Percentiles rank a stretch among this genome's conserved stretches.
These are phyloP conservation scores for Sugiyamaella mastotermitis DNA, from an alignment of 805 yeast genomes.

Conservation along the genomic window DNA sequence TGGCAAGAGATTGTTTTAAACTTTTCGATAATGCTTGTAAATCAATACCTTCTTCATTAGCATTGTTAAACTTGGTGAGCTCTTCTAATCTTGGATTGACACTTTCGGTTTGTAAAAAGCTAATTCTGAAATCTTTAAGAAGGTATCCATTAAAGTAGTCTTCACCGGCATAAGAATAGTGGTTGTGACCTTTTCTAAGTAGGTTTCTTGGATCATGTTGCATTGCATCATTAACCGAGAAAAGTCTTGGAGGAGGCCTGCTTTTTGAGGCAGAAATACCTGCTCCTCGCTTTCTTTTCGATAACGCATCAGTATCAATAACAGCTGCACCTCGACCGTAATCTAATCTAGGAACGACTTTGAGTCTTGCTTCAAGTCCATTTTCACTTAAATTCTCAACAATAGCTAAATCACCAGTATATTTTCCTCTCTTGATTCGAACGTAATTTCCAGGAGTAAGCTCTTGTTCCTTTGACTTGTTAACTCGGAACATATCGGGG, in stretches of 20 bases:
- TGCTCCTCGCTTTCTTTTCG: slow-evolving; percentile 44
- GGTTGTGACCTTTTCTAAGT: slow-evolving; percentile 47
- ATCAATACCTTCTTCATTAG: slow-evolving; percentile 82
- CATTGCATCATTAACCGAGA: slow-evolving; percentile 83
- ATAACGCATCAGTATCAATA: slow-evolving; percentile 28
- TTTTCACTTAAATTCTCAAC: slow-evolving; percentile 91
- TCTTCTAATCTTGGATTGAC: slow-evolving; percentile 88
- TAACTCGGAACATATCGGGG: slow-evolving; percentile 87
- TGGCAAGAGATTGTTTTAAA: slow-evolving; percentile 57
- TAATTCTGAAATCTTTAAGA: slow-evolving; percentile 78
- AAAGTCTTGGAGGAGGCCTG: slow-evolving; percentile 80
- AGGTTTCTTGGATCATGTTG: slow-evolving; percentile 72
- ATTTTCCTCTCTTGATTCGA: slow-evolving; percentile 82
- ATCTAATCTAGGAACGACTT: slow-evolving; percentile 88
- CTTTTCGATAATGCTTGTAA: slow-evolving; percentile 79
- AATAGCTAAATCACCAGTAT: slow-evolving; percentile 87
- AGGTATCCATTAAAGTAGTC: slow-evolving; percentile 87
- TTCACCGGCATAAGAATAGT: slow-evolving; percentile 74
- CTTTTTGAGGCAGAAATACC: slow-evolving; percentile 49
- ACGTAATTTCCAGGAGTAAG: slow-evolving; percentile 90
- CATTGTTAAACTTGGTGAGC: slow-evolving; percentile 68
- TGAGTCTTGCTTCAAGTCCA: slow-evolving; percentile 91
- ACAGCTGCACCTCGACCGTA: slow-evolving; percentile 56
- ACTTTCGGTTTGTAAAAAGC: slow-evolving; percentile 67
- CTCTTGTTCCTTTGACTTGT: slow-evolving; percentile 79